A percentile compares a stretch with the other conserved stretches of the same genome.
Evolutionary conservation across 2,329 filamentous ascomycete genomes (phyloP).

Genomic region (Westerdykella sp.): DNA sequence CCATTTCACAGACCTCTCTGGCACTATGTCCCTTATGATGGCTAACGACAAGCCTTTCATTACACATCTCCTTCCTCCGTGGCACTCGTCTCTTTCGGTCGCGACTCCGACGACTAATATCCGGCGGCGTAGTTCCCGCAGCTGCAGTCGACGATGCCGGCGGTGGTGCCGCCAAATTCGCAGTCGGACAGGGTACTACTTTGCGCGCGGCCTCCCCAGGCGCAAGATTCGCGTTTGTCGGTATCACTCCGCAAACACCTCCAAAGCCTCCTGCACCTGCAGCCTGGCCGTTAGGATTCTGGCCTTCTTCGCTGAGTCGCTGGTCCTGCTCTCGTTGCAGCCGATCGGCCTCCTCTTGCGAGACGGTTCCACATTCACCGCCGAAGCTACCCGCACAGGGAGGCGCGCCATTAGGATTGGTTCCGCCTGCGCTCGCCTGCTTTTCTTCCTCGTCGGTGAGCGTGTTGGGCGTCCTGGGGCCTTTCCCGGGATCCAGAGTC

Average conservation of each 20-base stretch:
- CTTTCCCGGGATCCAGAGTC: constrained; percentile 3
- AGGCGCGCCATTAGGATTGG: neutral
- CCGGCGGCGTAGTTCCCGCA: too few species aligned
- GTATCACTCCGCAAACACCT: too few species aligned
- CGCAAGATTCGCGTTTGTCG: too few species aligned
- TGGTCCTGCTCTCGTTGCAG: too few species aligned
- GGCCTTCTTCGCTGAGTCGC: too few species aligned
- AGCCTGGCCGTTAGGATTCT: too few species aligned
- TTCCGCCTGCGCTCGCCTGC: constrained; percentile 1
- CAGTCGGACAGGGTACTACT: too few species aligned
- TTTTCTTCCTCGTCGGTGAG: constrained; percentile 1
- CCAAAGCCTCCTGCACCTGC: too few species aligned
- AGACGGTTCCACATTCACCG: neutral
- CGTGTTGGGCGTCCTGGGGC: constrained; percentile 1
- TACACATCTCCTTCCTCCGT: neutral
- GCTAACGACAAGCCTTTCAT: neutral
- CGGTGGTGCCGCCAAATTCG: too few species aligned
- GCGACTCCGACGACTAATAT: neutral
- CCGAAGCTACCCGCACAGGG: constrained; percentile 2
- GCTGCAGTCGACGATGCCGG: too few species aligned
- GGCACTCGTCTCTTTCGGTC: neutral
- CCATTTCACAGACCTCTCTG: constrained; percentile 1
- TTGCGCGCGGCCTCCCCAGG: too few species aligned
- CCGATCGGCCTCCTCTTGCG: neutral
- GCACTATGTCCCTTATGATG: constrained; percentile 2